These are phyloP conservation scores for Penicillium cataractarum DNA, from an alignment of 495 filamentous ascomycete genomes.

Conservation along the genomic window DNA sequence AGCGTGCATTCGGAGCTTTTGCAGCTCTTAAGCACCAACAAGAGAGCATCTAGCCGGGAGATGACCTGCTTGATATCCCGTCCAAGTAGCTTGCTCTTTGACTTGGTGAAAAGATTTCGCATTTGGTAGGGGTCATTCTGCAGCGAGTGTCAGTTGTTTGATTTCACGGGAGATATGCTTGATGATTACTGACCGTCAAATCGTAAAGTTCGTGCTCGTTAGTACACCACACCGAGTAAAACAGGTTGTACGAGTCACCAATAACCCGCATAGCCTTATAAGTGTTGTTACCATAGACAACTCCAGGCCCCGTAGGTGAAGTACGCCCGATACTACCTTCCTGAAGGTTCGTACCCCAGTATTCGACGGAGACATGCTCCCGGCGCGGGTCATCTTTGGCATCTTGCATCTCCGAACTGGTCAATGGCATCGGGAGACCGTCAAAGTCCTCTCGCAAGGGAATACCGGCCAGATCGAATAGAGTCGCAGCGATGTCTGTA, in stretches of 20 bases:
- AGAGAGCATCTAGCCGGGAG: constrained; percentile 57
- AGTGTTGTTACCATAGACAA: constrained; percentile 51
- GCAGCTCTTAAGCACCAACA: constrained; percentile 66
- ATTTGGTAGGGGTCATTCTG: constrained; percentile 61
- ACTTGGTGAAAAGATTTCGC: constrained; percentile 47
- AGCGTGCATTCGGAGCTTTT: constrained; percentile 51
- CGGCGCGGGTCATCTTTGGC: constrained; percentile 41
- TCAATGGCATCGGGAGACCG: constrained; percentile 55
- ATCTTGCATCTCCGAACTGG: constrained; percentile 13
- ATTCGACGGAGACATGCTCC: constrained; percentile 65
- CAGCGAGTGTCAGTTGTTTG: neutral
- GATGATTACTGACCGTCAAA: constrained; percentile 40
- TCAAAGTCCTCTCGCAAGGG: constrained; percentile 51
- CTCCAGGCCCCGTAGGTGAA: constrained; percentile 24
- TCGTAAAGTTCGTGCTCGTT: constrained; percentile 63
- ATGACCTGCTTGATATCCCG: constrained; percentile 42
- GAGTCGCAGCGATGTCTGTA: constrained; percentile 67
- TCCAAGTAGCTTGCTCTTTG: constrained; percentile 28
- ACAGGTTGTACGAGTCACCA: constrained; percentile 53
- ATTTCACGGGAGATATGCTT: neutral
- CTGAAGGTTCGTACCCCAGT: constrained; percentile 58
- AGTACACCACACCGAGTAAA: constrained; percentile 64
- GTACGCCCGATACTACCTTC: constrained; percentile 51
- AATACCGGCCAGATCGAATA: constrained; percentile 52
- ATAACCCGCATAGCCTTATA: constrained; percentile 63